Conservation (phyloP, 139 green algal species). For the Trebouxia sp. region DNA sequence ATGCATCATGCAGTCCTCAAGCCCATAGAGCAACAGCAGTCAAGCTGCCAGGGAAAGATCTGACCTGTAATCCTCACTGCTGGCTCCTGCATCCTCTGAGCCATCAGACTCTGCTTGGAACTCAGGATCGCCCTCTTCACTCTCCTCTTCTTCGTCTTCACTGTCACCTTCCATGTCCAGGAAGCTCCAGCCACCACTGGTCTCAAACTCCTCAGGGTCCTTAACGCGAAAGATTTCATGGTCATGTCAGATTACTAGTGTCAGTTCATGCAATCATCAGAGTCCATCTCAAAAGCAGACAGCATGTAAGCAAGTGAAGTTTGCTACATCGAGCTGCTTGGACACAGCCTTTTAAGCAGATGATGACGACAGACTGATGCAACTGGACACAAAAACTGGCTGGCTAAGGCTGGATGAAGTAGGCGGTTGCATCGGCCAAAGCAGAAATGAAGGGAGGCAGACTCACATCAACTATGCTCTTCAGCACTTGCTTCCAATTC, state of each 20-base stretch:
- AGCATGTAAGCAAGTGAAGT: neutral
- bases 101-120: neutral
- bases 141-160: constrained; percentile 74
- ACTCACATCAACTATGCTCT: constrained; percentile 79
- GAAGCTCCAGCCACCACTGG: constrained; percentile 95
- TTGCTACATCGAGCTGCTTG: neutral
- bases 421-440: neutral
- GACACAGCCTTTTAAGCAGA: neutral
- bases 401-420: neutral
- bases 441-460: neutral
- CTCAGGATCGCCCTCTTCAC: constrained; percentile 58
- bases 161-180: constrained; percentile 89
- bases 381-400: neutral
- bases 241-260: no score
- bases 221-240: no score
- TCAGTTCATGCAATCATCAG: no score
- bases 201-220: constrained; percentile 90
- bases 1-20: no score
- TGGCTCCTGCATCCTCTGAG: neutral
- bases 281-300: no score
- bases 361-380: neutral
- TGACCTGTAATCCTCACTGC: constrained; percentile 19
- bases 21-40: no score
- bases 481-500: constrained; percentile 98
- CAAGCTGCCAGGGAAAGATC: no score